Percentiles rank a stretch among this genome's conserved stretches.
Evolutionary conservation across 495 filamentous ascomycete genomes (phyloP).

Genomic region (Penicillium cinerascens): DNA sequence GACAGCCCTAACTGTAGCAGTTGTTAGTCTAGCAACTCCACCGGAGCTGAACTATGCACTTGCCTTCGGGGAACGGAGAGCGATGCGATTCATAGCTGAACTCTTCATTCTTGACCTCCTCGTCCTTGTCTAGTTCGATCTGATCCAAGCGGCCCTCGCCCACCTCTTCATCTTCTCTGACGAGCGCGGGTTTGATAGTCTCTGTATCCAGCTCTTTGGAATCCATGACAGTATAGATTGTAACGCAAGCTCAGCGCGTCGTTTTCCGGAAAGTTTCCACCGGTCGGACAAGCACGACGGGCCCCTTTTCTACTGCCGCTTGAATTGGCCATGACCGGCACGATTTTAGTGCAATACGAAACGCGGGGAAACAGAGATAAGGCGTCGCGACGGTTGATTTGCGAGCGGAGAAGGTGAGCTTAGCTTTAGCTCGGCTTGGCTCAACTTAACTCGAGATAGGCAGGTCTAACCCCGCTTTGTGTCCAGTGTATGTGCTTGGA

Average conservation of each 20-base stretch:
- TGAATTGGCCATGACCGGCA: neutral
- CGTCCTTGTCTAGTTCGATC: conserved; percentile 27
- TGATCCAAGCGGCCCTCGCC: conserved; percentile 29
- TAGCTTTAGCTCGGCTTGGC: neutral
- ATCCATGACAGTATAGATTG: conserved; percentile 13
- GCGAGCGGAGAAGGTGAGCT: neutral
- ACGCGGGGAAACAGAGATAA: conserved; percentile 10
- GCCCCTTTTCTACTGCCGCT: neutral
- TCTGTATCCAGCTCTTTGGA: conserved; percentile 12
- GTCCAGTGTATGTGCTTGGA: neutral
- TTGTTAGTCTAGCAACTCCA: neutral
- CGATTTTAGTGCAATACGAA: conserved; percentile 1
- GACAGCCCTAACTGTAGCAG: conserved; percentile 26
- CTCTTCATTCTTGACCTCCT: conserved; percentile 28
- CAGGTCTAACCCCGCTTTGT: neutral
- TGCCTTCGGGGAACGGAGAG: conserved; percentile 37
- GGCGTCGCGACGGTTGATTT: neutral
- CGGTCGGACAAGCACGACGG: neutral
- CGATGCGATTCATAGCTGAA: conserved; percentile 34
- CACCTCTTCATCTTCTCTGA: conserved; percentile 20
- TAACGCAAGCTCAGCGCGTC: neutral
- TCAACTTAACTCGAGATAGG: conserved; percentile 1
- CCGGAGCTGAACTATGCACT: neutral
- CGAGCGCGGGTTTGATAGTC: conserved; percentile 8
- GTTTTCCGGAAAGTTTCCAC: neutral